phyloP scores from a whole-genome alignment of 1,284 basidiomycete species.

The Apiotrichum siamense region DNA sequence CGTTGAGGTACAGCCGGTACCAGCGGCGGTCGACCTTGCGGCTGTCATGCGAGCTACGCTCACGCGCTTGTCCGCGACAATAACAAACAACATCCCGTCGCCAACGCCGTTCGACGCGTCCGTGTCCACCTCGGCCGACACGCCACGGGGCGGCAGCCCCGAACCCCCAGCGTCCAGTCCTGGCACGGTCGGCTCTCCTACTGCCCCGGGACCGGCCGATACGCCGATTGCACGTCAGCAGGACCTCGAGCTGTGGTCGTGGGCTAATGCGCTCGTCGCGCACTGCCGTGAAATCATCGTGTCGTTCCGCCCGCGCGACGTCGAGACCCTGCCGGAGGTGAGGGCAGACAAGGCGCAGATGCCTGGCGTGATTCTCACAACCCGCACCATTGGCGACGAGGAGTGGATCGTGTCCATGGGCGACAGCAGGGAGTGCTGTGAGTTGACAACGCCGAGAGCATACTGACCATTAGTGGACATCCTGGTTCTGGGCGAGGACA shows the following conservation, averaged over 20 bases:
- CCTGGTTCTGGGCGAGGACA: background rate
- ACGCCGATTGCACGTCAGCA: background rate
- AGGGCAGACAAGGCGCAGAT: background rate
- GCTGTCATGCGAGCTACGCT: conserved; percentile 8
- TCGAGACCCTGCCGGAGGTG: background rate
- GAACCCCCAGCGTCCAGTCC: conserved; percentile 5
- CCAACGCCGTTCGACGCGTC: conserved; percentile 3
- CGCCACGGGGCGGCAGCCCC: background rate
- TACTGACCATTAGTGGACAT: conserved; percentile 6
- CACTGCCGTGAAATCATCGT: conserved; percentile 1
- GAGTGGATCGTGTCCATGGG: conserved; percentile 6
- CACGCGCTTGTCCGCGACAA: background rate
- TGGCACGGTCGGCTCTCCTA: conserved; percentile 7
- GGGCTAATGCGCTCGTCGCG: conserved; percentile 13
- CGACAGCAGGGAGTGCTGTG: background rate
- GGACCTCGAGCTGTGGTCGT: conserved; percentile 13
- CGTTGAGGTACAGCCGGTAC: background rate
- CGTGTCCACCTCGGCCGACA: background rate
- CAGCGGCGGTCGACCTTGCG: background rate
- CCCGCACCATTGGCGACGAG: conserved; percentile 1
- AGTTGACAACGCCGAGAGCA: background rate
- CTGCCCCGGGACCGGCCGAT: background rate
- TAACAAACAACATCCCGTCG: background rate
- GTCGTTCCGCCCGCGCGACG: background rate
- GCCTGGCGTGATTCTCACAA: background rate